Evolutionary conservation across 1,139 yeast species (phyloP), one percentile per base, ranked within the genome.

Genomic region (Hyphopichia pseudoburtonii): DNA sequence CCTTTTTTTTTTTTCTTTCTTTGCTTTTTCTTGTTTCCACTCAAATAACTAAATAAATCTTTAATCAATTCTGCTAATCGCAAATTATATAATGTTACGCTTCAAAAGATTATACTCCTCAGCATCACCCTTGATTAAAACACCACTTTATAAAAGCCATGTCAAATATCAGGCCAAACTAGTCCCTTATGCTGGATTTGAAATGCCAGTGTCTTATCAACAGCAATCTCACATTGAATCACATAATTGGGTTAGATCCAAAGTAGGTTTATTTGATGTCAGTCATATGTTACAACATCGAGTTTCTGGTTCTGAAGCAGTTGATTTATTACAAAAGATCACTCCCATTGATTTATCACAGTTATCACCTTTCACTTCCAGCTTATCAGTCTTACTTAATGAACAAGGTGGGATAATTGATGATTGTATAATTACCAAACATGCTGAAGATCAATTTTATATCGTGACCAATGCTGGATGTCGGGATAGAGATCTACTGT

Each of bases 401-500:
- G 64, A 71, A 26, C 51, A 79, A 5, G 92, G 95, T 26, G 92
- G 92, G 33, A 90, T 95, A 4, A 78, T 92, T 50, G 98, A 92
- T 63, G 98, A 92, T 60, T 84, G 95, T 39, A 87, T 92, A 47
- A 82, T 92, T 53, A 86, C 96, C 43, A 89, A 86, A 60, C 92
- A 85, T 48, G 81, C 72, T 3, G 84, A 84, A n/a, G 77, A 83
- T 45, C 76, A 78, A 25, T 90, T 75, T 59, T 89, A 89, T 60
- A 80, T 92, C 56, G 98, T 92, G n/a, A 90, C 97, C 36, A 92
- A 92, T 59, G 98, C 98, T 5, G 97, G 96, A 5, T 86, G 97
- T 54, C 75, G 95, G 44, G 92, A 78, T 3, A 83, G 86, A 57
- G 97, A 90, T 56, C 59, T 80, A 28, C 65, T 64, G 14, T 90